phyloP scores from a whole-genome alignment of 2,329 filamentous ascomycete species.

The Apiospora hydei region DNA sequence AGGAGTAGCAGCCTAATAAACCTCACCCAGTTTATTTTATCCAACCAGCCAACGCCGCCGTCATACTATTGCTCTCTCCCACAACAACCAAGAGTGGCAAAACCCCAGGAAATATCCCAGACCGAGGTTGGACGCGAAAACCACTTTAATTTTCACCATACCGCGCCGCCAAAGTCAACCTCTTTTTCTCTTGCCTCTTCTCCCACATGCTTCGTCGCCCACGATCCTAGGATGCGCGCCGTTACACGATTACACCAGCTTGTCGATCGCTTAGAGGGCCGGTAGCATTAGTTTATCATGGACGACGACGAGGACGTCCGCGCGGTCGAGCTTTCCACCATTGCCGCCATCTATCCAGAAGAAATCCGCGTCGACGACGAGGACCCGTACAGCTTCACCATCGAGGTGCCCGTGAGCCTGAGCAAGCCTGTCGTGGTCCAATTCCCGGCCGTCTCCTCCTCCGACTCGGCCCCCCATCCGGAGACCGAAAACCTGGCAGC shows the following conservation, averaged over 20 bases:
- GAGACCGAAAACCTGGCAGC: slow-evolving; percentile 26
- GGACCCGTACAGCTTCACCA: slow-evolving; percentile 57
- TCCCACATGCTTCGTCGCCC: not conserved
- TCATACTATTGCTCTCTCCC: not conserved
- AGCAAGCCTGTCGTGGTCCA: slow-evolving; percentile 61
- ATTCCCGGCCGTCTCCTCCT: slow-evolving; percentile 59
- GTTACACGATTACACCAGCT: slow-evolving; percentile 28
- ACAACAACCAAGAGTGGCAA: not conserved
- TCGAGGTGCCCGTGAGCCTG: slow-evolving; percentile 66
- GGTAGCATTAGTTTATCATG: slow-evolving; percentile 43
- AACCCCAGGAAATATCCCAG: not conserved
- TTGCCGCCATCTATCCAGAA: slow-evolving; percentile 71
- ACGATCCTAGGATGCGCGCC: slow-evolving; percentile 31
- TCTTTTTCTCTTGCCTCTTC: not conserved
- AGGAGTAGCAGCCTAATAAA: not conserved
- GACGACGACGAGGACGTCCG: slow-evolving; percentile 56
- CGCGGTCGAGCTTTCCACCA: slow-evolving; percentile 64
- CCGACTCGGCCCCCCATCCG: slow-evolving; percentile 41
- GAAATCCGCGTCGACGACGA: slow-evolving; percentile 57
- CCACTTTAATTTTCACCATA: not conserved
- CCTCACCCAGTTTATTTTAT: not conserved
- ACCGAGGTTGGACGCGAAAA: not conserved
- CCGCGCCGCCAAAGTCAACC: not conserved
- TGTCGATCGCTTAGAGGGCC: slow-evolving; percentile 30
- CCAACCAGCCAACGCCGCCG: not conserved